These are phyloP conservation scores for Aspergillus campestris DNA, from an alignment of 495 filamentous ascomycete genomes.

Conservation along the genomic window DNA sequence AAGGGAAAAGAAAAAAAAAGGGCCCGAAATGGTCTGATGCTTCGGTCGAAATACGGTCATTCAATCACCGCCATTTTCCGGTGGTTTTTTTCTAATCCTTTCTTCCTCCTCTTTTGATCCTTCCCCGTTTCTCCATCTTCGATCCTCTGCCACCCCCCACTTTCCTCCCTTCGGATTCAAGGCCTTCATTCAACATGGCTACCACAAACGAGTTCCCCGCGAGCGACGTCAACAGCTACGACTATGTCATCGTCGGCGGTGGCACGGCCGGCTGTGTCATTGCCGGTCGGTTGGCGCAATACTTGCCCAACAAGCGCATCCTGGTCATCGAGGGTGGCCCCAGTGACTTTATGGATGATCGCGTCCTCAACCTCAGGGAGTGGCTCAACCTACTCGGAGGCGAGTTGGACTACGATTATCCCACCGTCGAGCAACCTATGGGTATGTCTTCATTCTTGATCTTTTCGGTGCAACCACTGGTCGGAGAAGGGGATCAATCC, in stretches of 20 bases:
- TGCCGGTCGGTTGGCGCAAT: constrained; percentile 59
- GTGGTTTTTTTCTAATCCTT: neutral
- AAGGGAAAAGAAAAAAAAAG: neutral
- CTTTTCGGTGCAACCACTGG: neutral
- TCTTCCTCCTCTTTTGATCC: neutral
- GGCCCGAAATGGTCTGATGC: too few species aligned
- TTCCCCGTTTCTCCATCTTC: neutral
- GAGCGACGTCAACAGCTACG: constrained; percentile 57
- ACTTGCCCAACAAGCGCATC: constrained; percentile 55
- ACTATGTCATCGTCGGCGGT: constrained; percentile 81
- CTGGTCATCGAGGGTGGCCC: constrained; percentile 59
- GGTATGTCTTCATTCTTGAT: constrained; percentile 34
- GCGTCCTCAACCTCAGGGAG: constrained; percentile 66
- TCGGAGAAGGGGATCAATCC: neutral
- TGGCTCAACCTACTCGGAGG: constrained; percentile 72
- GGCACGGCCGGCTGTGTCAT: constrained; percentile 86
- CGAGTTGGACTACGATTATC: constrained; percentile 79
- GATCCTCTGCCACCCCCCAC: neutral
- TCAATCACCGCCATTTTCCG: constrained; percentile 1
- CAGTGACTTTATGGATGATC: constrained; percentile 56
- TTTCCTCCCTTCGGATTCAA: neutral
- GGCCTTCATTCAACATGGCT: constrained; percentile 30
- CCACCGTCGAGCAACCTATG: constrained; percentile 75
- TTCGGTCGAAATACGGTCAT: neutral
- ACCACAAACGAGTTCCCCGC: constrained; percentile 55